Evolutionary conservation across 441 rosid genomes (phyloP).

Genomic region (Bocquillonia castaneifolia): DNA sequence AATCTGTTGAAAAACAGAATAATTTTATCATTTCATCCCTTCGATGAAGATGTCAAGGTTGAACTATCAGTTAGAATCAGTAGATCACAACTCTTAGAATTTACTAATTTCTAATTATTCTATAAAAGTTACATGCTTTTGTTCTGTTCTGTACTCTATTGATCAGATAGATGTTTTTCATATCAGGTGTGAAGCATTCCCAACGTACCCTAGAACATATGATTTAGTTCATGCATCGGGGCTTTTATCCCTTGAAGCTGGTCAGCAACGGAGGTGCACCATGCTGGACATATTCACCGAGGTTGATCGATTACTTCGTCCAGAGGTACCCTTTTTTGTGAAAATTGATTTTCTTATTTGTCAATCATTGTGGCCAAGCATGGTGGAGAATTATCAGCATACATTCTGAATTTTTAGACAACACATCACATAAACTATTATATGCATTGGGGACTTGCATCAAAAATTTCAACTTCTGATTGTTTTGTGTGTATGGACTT

Average conservation of each 20-base stretch:
- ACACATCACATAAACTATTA: neutral
- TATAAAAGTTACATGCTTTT: neutral
- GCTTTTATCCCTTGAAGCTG: conserved; percentile 58
- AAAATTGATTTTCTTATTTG: neutral
- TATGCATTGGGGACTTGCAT: neutral
- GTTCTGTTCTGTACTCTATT: neutral
- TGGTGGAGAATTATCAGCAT: neutral
- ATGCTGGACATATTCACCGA: conserved; percentile 60
- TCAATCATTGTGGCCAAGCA: neutral
- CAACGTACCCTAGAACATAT: conserved; percentile 88
- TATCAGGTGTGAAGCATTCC: conserved; percentile 95
- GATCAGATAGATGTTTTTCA: conserved; percentile 8
- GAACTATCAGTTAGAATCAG: neutral
- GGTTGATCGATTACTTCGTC: conserved; percentile 89
- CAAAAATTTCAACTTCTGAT: neutral
- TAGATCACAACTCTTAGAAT: neutral
- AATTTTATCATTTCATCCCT: neutral
- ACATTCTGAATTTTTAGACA: neutral
- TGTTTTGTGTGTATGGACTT: neutral
- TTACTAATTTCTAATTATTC: neutral
- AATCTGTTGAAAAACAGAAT: no score
- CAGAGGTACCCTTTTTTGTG: conserved; percentile 60
- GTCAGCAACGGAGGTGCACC: conserved; percentile 50
- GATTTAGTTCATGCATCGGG: conserved; percentile 92
- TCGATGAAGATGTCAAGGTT: neutral